Evolutionary conservation across 2,329 filamentous ascomycete genomes (phyloP).

Genomic region (Pseudopithomyces chartarum): DNA sequence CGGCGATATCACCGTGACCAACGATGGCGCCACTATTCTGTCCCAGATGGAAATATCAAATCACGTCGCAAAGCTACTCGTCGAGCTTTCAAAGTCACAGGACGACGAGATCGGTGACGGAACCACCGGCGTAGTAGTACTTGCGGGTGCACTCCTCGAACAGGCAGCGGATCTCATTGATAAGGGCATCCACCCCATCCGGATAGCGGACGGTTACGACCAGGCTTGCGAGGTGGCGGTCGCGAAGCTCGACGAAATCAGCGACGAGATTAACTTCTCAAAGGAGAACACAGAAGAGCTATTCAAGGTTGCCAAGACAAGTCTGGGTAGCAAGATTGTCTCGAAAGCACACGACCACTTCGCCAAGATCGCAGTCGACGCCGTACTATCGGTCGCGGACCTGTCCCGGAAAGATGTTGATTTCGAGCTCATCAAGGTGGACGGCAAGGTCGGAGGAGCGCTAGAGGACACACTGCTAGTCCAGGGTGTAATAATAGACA

Average conservation of each 20-base stretch:
- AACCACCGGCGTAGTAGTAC: conserved; percentile 94
- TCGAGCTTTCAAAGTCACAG: conserved; percentile 97
- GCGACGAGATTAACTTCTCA: conserved; percentile 86
- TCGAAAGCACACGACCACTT: conserved; percentile 99
- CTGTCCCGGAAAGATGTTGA: conserved; percentile 96
- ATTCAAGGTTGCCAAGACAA: conserved; percentile 92
- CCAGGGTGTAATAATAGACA: conserved; percentile 98
- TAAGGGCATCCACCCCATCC: conserved; percentile 98
- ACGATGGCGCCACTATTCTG: conserved; percentile 97
- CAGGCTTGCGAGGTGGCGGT: conserved; percentile 97
- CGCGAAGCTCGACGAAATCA: conserved; percentile 88
- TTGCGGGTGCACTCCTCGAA: conserved; percentile 92
- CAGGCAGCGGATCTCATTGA: conserved; percentile 98
- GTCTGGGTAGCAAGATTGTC: conserved; percentile 97
- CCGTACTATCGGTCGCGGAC: conserved; percentile 94
- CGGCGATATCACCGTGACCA: conserved; percentile 98
- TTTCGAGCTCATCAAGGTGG: conserved; percentile 99
- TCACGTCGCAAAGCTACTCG: conserved; percentile 94
- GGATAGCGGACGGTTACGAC: conserved; percentile 98
- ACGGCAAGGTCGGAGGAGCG: conserved; percentile 94
- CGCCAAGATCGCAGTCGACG: conserved; percentile 94
- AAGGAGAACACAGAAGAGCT: conserved; percentile 82
- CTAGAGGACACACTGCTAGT: conserved; percentile 93
- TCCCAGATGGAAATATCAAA: conserved; percentile 98
- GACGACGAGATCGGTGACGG: conserved; percentile 99